phyloP scores from a whole-genome alignment of 2,329 filamentous ascomycete genomes.

The Volutella citrinella region DNA sequence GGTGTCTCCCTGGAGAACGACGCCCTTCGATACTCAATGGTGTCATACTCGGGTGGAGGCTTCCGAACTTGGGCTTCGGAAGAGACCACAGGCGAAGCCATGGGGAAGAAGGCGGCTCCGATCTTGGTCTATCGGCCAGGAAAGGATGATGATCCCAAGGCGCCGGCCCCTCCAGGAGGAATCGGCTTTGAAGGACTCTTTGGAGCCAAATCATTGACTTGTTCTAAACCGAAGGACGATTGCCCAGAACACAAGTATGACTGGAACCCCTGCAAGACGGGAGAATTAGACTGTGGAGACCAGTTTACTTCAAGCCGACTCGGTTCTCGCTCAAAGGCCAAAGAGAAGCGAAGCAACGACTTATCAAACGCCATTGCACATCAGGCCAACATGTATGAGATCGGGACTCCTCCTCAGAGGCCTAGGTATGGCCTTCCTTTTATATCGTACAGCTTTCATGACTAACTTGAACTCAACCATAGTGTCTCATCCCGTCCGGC shows the following conservation, averaged over 20 bases:
- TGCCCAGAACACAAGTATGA: conserved; percentile 5
- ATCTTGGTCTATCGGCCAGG: conserved; percentile 1
- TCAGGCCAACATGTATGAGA: too few species aligned
- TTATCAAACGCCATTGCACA: conserved; percentile 1
- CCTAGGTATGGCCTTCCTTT: too few species aligned
- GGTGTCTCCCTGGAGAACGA: conserved; percentile 1
- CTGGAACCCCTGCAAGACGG: conserved; percentile 3
- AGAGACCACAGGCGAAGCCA: conserved; percentile 2
- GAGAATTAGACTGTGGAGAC: conserved; percentile 1
- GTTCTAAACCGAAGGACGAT: conserved; percentile 1
- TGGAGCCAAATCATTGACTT: conserved; percentile 1
- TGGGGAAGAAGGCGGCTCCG: conserved; percentile 1
- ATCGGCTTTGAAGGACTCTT: conserved; percentile 2
- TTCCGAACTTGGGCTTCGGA: conserved; percentile 2
- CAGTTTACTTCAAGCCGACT: not conserved
- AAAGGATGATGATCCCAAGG: conserved; percentile 2
- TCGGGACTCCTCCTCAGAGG: too few species aligned
- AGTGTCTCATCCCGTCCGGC: too few species aligned
- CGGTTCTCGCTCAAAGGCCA: conserved; percentile 3
- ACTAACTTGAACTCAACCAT: too few species aligned
- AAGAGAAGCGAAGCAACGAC: conserved; percentile 1
- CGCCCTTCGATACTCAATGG: conserved; percentile 1
- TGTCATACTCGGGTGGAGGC: too few species aligned
- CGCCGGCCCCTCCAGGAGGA: conserved; percentile 1
- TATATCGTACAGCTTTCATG: too few species aligned